phyloP scores from a whole-genome alignment of 495 filamentous ascomycete genomes.

The Annulohypoxylon bovei region DNA sequence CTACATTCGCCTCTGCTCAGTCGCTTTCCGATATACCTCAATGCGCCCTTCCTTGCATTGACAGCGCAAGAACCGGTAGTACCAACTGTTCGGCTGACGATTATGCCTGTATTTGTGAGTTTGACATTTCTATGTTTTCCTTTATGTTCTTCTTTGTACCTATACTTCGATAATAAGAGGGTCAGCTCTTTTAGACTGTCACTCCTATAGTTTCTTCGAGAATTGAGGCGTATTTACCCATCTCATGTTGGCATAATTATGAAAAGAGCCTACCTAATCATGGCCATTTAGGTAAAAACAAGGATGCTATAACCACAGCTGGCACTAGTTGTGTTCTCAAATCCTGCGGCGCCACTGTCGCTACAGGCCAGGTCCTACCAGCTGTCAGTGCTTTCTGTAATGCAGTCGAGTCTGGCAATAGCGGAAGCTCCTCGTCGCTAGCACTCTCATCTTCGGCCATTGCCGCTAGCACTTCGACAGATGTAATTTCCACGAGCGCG shows the following conservation, averaged over 20 bases:
- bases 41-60: constrained; percentile 54
- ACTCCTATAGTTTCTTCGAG: not conserved
- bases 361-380: constrained; percentile 52
- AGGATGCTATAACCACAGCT: constrained; percentile 41
- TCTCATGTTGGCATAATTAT: not conserved
- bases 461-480: constrained; percentile 10
- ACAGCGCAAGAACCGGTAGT: constrained; percentile 36
- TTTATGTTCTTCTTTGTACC: not conserved
- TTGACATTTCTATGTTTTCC: not conserved
- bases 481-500: constrained; percentile 9
- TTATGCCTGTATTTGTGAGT: constrained; percentile 54
- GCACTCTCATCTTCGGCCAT: constrained; percentile 5
- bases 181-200: not conserved
- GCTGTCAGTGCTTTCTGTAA: constrained; percentile 50
- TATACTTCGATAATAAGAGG: not conserved
- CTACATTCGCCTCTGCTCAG: constrained; percentile 49
- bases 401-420: constrained; percentile 33
- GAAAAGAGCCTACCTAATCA: constrained; percentile 19
- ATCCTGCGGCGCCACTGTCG: constrained; percentile 48
- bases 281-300: constrained; percentile 38
- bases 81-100: constrained; percentile 49
- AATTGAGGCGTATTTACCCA: too few relatives aligned
- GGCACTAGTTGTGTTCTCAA: constrained; percentile 53
- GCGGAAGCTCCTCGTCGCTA: constrained; percentile 16
- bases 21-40: constrained; percentile 46